Evolutionary conservation across 148 eudicot species (phyloP), one percentile per base, ranked within the genome.

Genomic region (Vaccinium vitisidaea): DNA sequence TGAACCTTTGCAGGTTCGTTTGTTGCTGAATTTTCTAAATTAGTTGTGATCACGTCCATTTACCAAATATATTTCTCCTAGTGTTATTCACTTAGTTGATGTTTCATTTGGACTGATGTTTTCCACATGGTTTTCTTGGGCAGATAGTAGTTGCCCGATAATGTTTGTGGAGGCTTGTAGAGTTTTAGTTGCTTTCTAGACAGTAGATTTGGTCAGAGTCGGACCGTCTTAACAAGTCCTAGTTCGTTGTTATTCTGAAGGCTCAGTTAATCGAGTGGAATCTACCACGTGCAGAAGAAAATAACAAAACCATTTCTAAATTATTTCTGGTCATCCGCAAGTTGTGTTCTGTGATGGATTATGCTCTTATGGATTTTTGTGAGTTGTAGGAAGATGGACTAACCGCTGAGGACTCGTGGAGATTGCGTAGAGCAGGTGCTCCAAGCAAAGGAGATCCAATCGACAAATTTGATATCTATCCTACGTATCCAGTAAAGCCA

Each of bases 371-470:
- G 81, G 32, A 71, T 56, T 69, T 49, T 81, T 63, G 18, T 73
- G n/a, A 52, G 81, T 49, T 58, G 59, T 84, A 90, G 92, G 87
- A 84, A 81, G 86, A 80, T 70, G 63, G 49, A 56, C 27, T 46
- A 71, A 53, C 18, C 8, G 88, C 86, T 69, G 75, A 80, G 53
- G 85, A 85, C 73, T 76, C 70, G 16, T 74, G 61, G 84, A 69
- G 82, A 78, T 46, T 59, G 78, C 65, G 25, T 39, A 48, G 19
- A 59, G 82, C 56, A 27, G 82, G 85, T 65, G 65, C 74, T 82
- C 77, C 63, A 27, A 80, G 46, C 61, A 80, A 73, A 65, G 55
- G n/a, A 75, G 36, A 81, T 74, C 1, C 80, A 27, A 59, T 1
- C n/a, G 89, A 87, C 74, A 81, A 53, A 50, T 83, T 71, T 80